phyloP scores from a whole-genome alignment of 106 monocot genomes.

The Dioscorea zingiberensis region DNA sequence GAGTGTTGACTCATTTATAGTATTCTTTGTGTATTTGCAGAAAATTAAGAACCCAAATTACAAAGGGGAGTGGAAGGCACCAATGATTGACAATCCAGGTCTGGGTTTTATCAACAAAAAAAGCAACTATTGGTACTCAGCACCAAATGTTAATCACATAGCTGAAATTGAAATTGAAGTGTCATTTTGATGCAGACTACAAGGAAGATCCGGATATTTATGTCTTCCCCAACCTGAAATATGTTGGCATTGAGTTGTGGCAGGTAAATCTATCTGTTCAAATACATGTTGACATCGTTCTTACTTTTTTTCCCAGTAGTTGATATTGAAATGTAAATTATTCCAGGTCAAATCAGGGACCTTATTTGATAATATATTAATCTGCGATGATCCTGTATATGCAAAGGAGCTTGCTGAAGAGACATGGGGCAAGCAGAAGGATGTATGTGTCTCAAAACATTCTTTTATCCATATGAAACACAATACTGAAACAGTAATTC shows the following conservation, averaged over 20 bases:
- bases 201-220: conserved; percentile 18
- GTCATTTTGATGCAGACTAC: conserved; percentile 6
- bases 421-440: conserved; percentile 54
- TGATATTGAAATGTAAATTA: not conserved
- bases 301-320: not conserved
- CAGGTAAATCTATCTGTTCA: conserved; percentile 21
- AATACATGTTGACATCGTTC: not conserved
- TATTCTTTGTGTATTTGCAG: conserved; percentile 5
- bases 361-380: conserved; percentile 69
- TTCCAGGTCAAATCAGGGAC: conserved; percentile 70
- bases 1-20: not conserved
- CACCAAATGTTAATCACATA: too few species aligned
- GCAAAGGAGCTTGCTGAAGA: conserved; percentile 78
- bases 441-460: conserved; percentile 20
- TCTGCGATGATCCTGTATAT: conserved; percentile 80
- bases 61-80: conserved; percentile 81
- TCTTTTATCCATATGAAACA: not conserved
- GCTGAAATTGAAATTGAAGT: too few species aligned
- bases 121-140: too few species aligned
- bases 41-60: conserved; percentile 72
- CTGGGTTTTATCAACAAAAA: not conserved
- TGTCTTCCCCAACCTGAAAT: conserved; percentile 12
- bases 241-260: conserved; percentile 30
- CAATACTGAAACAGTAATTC: not conserved
- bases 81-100: conserved; percentile 83